Evolutionary conservation across 306 rosid species (phyloP).

Genomic region (Ormosia semicastrata): DNA sequence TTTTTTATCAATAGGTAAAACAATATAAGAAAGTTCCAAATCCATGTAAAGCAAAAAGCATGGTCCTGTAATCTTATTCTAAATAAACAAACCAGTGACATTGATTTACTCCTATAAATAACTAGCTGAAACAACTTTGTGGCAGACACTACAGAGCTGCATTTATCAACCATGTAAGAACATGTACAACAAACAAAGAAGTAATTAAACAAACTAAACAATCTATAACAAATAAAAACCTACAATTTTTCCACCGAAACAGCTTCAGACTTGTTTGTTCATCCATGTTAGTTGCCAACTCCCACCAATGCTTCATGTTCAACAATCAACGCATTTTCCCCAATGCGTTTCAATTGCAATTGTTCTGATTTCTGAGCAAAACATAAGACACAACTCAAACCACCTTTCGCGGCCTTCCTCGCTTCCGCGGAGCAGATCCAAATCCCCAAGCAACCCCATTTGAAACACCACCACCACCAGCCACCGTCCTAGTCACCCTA

Average conservation of each 20-base stretch:
- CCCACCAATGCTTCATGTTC: neutral
- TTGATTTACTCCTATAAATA: neutral
- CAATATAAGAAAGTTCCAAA: neutral
- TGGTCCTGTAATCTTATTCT: neutral
- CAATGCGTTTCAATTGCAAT: too few relatives aligned
- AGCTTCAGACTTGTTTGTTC: conserved; percentile 6
- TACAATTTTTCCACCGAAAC: neutral
- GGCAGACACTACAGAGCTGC: neutral
- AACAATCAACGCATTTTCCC: neutral
- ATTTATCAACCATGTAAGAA: neutral
- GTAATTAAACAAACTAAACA: neutral
- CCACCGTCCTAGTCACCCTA: neutral
- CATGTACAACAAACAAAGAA: neutral
- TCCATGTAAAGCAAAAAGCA: neutral
- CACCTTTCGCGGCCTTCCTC: conserved; percentile 61
- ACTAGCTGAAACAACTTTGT: neutral
- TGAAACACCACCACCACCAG: neutral
- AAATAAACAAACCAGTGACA: neutral
- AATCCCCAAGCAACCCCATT: conserved; percentile 14
- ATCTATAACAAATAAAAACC: neutral
- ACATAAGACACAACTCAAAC: neutral
- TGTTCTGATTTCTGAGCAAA: neutral
- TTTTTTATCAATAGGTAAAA: neutral
- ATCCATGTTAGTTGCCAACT: too few relatives aligned
- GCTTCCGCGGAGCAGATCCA: conserved; percentile 34